Evolutionary conservation across 345 rosid species (phyloP), one percentile per base, ranked within the genome.

Genomic region (Microcos paniculata): DNA sequence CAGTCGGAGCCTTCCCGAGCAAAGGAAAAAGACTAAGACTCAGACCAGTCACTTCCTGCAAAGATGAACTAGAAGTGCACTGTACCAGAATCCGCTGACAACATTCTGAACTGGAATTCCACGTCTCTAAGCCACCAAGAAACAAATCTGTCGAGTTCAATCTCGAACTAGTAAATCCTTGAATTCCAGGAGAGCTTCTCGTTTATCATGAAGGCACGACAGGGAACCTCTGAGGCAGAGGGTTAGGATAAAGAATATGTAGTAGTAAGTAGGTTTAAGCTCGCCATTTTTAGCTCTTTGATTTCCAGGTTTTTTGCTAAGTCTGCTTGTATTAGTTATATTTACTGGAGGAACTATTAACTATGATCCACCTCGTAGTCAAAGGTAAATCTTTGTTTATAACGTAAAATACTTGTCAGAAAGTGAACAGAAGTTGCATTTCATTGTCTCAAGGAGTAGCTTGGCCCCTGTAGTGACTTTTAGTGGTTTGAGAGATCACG

Each of bases 161-260:
- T 13, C 18, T 19, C n/a, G n/a, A 56, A 65, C 15, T 1, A 71
- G 48, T 1, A 65, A 26, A 23, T 52, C n/a, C 30, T 75, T 82
- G 75, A 82, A 76, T 23, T 78, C 77, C 38, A 75, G 75, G 58
- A 82, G 77, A 11, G 77, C 77, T 49, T 62, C 77, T 53, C 56
- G 73, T 46, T 82, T 77, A 51, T 78, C 70, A 30, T 65, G 51
- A 46, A 62, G 68, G 62, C 82, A 78, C 43, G 56, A n/a, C 26
- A 72, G 38, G 4, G 67, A 72, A 45, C 6, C 6, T 1, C 15
- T 12, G 62, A 70, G 1, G 48, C 49, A 2, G 3, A 21, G 31
- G 43, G 21, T 33, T 43, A 59, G 18, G 64, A 72, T 7, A 4
- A 38, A 43, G 15, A 72, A 31, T 6, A 72, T 23, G 40, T 2